Conservation (phyloP, 257 asterid genomes). For the Datura wrightii region DNA sequence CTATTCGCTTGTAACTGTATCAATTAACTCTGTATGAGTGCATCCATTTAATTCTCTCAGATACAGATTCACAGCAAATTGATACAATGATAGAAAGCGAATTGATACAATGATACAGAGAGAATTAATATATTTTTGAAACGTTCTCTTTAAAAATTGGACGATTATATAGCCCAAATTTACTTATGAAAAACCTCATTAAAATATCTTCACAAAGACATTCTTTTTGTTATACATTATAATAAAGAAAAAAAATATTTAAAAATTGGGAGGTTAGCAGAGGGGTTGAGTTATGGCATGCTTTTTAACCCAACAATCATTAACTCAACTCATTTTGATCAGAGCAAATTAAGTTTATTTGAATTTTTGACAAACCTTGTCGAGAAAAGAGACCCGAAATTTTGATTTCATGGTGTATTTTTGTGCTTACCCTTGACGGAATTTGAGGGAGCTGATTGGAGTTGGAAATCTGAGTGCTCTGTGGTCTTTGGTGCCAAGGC, state of each 20-base stretch:
- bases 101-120: too few species aligned
- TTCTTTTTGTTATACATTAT: background rate
- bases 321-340: background rate
- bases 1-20: too few species aligned
- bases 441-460: background rate
- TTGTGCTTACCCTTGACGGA: background rate
- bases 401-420: background rate
- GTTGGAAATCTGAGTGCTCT: background rate
- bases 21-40: too few species aligned
- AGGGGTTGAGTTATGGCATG: background rate
- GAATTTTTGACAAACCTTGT: background rate
- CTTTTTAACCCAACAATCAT: background rate
- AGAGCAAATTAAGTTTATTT: too few species aligned
- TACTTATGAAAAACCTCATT: background rate
- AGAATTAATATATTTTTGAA: too few species aligned
- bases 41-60: too few species aligned
- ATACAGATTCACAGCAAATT: too few species aligned
- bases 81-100: too few species aligned
- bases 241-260: background rate
- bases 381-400: too few species aligned
- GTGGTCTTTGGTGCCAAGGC: constrained; percentile 25
- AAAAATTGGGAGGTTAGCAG: background rate
- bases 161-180: background rate
- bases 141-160: background rate
- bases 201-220: background rate